These are phyloP conservation scores for Protomyces gravidus DNA, from an alignment of 1,139 yeast species.

Conservation along the genomic window DNA sequence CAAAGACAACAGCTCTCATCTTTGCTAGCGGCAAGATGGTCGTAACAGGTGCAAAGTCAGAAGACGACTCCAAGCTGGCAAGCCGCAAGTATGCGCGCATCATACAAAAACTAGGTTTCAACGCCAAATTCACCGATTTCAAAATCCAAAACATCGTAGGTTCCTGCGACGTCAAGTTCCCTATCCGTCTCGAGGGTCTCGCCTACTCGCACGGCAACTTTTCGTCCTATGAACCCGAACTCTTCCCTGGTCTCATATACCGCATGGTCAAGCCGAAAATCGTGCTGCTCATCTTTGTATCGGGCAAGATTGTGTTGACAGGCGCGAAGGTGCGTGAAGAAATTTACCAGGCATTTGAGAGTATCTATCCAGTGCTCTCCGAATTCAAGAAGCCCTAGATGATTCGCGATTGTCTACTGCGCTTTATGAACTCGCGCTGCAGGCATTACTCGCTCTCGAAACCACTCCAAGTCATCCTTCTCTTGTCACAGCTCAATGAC, in stretches of 20 bases:
- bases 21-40: constrained; percentile 99
- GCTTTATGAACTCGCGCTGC: background rate
- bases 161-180: constrained; percentile 93
- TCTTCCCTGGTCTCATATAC: constrained; percentile 96
- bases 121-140: constrained; percentile 86
- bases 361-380: constrained; percentile 95
- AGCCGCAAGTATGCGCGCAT: constrained; percentile 97
- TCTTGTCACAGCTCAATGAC: too few species aligned
- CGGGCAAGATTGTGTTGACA: constrained; percentile 94
- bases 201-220: constrained; percentile 98
- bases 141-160: constrained; percentile 98
- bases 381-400: constrained; percentile 71
- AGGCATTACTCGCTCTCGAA: background rate
- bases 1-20: constrained; percentile 94
- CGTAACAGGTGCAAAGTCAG: constrained; percentile 98
- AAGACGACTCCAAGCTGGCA: constrained; percentile 94
- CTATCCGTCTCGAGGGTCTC: constrained; percentile 93
- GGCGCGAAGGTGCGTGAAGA: constrained; percentile 99
- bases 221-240: constrained; percentile 91
- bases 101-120: constrained; percentile 94
- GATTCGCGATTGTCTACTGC: background rate
- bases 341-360: constrained; percentile 92
- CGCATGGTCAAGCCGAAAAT: constrained; percentile 99
- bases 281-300: constrained; percentile 88
- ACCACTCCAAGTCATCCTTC: too few species aligned